Base-by-base conservation (phyloP, 495 filamentous ascomycete species). In the Neurospora tetrasperma region DNA sequence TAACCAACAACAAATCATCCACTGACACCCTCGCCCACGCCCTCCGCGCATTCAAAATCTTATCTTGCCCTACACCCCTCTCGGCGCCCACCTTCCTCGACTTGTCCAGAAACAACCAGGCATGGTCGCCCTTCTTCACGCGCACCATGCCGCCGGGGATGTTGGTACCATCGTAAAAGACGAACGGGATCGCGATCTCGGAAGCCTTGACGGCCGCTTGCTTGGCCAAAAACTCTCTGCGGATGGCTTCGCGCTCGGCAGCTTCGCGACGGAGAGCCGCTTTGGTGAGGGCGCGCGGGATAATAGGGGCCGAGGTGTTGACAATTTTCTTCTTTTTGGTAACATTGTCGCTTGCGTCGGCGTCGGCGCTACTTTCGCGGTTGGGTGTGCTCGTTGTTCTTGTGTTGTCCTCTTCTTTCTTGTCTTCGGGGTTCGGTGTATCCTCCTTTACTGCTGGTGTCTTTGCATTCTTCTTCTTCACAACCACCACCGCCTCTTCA, bases 121-220 rank as follows among this genome's bases (percentile, higher is more conserved):
- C 84, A 69, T 87, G 89, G 75, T 98, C 94, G 0, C 96, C 96
- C 78, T 99, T 99, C 83, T 94, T 98, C 70, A 98, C 89, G 74
- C 88, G 89, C 78, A 90, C 95, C 23, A 86, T 84, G 27, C 96
- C 91, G 38, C 92, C 90, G 2, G 94, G 90, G n/a, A 93, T 94
- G 80, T 96, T 95, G 5, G 93, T 96, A n/a, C 96, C 96, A 73
- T 99, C 96, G 81, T 97, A 98, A 78, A 99, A 98, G 31, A 98
- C 93, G 81, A 99, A 99, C 0, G 96, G 96, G 4, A 99, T 93
- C 48, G 91, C 84, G 27, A 99, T 93, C 78, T 97, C 94, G 35
- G 94, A 93, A 42, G 89, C 89, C 83, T 96, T 97, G 72, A 98
- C 91, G 3, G 90, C 88, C 69, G 96, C 93, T 80, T 98, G 96